These are phyloP conservation scores for Rhododendron ovatum DNA, from an alignment of 148 eudicot genomes.

Conservation along the genomic window DNA sequence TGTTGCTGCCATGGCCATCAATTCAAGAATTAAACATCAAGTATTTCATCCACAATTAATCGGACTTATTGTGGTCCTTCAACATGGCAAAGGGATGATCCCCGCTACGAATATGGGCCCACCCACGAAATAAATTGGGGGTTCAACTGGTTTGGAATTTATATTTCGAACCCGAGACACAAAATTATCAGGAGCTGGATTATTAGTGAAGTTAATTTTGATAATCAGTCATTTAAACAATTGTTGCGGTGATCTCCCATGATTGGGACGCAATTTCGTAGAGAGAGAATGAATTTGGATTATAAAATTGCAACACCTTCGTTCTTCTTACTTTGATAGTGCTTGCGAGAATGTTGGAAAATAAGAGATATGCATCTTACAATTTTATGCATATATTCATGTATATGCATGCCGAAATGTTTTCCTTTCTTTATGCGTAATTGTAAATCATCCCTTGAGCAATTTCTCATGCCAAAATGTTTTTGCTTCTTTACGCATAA, in stretches of 20 bases:
- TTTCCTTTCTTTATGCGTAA: no score
- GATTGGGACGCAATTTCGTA: not conserved
- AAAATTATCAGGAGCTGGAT: not conserved
- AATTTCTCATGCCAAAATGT: no score
- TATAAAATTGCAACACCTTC: no score
- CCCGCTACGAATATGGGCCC: not conserved
- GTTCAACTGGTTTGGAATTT: not conserved
- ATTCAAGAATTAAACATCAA: not conserved
- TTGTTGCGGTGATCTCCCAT: not conserved
- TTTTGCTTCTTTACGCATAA: no score
- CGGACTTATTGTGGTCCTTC: not conserved
- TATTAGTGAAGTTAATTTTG: not conserved
- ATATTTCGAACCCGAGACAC: not conserved
- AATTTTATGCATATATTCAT: no score
- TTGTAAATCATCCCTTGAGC: no score
- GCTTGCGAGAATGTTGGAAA: no score
- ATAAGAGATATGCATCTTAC: no score
- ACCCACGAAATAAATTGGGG: not conserved
- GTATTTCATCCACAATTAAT: not conserved
- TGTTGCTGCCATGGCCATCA: not conserved
- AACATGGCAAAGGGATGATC: not conserved
- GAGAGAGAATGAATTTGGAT: not conserved
- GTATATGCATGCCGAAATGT: no score
- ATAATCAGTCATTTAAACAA: not conserved
- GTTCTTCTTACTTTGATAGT: no score